Evolutionary conservation across 495 filamentous ascomycete genomes (phyloP).

Genomic region (Hypoxylon crocopeplum): DNA sequence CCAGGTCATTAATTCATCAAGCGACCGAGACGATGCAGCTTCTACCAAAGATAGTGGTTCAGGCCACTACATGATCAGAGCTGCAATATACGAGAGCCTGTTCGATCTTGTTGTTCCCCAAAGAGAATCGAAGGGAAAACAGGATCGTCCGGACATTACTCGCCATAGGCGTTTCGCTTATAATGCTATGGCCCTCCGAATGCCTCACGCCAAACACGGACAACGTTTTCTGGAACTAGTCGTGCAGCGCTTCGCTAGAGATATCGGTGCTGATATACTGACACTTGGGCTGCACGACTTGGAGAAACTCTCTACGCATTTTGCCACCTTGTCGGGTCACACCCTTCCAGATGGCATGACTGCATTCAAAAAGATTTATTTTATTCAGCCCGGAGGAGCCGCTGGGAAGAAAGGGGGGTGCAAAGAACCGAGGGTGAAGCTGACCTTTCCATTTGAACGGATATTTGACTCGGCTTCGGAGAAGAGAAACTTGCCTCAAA

Average conservation of each 20-base stretch:
- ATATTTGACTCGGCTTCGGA: too few species aligned
- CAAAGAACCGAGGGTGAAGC: too few species aligned
- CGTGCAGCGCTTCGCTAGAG: background rate
- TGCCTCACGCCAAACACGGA: background rate
- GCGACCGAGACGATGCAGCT: background rate
- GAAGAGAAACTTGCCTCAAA: too few species aligned
- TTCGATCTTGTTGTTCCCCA: background rate
- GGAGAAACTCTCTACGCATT: too few species aligned
- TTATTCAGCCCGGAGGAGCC: too few species aligned
- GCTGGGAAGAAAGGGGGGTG: too few species aligned
- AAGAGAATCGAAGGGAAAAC: background rate
- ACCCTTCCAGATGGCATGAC: too few species aligned
- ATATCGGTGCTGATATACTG: background rate
- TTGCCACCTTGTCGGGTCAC: too few species aligned
- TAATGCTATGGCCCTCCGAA: background rate
- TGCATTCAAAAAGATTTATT: too few species aligned
- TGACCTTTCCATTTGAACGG: too few species aligned
- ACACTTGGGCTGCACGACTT: background rate
- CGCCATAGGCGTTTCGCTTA: background rate
- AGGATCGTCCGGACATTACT: background rate
- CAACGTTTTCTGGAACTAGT: background rate
- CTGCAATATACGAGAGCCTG: background rate
- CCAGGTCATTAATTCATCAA: background rate
- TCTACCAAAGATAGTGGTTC: background rate
- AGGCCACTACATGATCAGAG: background rate